phyloP scores from a whole-genome alignment of 495 filamentous ascomycete genomes.

The Neurospora pannonica region DNA sequence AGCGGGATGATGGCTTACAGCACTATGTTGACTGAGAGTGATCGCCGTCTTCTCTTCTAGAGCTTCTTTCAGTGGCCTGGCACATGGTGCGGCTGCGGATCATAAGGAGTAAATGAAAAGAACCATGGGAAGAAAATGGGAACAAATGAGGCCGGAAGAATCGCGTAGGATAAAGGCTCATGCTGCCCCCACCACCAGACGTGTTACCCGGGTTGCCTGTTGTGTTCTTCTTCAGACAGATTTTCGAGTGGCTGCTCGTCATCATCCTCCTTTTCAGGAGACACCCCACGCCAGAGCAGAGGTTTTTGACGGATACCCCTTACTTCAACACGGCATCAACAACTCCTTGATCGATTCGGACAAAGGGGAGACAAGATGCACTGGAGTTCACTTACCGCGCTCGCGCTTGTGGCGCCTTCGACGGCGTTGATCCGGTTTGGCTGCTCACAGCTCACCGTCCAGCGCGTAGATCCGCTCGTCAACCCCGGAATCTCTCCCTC shows the following conservation, averaged over 20 bases:
- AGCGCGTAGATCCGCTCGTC: conserved; percentile 33
- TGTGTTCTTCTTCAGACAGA: not conserved
- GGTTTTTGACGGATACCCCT: not conserved
- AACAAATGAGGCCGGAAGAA: not conserved
- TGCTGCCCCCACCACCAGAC: not conserved
- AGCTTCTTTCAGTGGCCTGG: not conserved
- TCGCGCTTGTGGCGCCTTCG: conserved; percentile 33
- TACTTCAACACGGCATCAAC: not conserved
- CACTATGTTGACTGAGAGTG: not conserved
- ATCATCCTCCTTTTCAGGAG: not conserved
- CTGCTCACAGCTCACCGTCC: conserved; percentile 38
- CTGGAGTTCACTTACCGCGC: conserved; percentile 25
- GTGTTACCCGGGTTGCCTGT: not conserved
- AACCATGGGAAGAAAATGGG: not conserved
- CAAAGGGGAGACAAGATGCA: conserved; percentile 20
- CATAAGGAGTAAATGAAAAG: not conserved
- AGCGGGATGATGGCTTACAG: not conserved
- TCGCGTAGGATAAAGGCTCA: not conserved
- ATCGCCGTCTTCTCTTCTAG: not conserved
- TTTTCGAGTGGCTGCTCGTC: not conserved
- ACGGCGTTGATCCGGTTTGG: conserved; percentile 33
- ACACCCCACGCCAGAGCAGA: not conserved
- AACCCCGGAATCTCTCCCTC: conserved; percentile 28
- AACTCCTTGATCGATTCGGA: not conserved
- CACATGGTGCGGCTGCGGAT: not conserved